Base-by-base conservation (phyloP, 2,329 filamentous ascomycete species). In the Trichoderma sp. region DNA sequence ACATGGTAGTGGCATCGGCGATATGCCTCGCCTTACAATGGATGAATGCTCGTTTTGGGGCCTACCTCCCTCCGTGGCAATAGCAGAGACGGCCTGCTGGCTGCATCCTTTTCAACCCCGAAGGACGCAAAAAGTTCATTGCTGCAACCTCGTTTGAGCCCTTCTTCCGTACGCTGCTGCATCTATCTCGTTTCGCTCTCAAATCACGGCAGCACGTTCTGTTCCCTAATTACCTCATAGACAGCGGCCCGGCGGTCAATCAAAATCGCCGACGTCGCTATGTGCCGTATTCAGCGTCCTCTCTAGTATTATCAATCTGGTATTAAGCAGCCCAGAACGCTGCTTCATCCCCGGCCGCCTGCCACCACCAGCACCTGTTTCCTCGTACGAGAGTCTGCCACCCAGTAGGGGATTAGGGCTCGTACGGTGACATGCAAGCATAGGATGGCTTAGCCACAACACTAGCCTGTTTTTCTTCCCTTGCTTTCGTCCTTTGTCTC, bases 221-320 rank as follows among this genome's bases (percentile, higher is more conserved):
- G 27, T n/a, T 59, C 24, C 31, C 40, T 63, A 63, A 72, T 72
- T 69, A 71, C 67, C 69, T 72, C 71, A 72, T 72, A 64, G 58
- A 70, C 35, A 57, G 29, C 40, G 55, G 55, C 27, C 56, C 59
- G 53, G 49, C 49, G 57, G 37, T 62, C 64, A 56, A 56, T 57
- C 35, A 65, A 33, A 55, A 63, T 65, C 49, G 62, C 71, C 66
- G 58, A 71, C 33, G 37, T 57, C 59, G 47, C 59, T 56, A 16
- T 52, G 5, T 2, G 21, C 35, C 56, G 21, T 52, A 52, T 29
- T 47, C 29, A 49, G n/a, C 47, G n/a, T 49, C 11, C 49, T 67
- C 40, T 43, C 19, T 40, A 19, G 13, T 43, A 43, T 52, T 33
- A 31, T 33, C 47, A 53, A 31, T 37, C 21, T 43, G 21, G 29